A percentile compares a stretch with the other conserved stretches of the same genome.
Conservation (phyloP, 2,329 filamentous ascomycete species). For the Botrytis cinerea region DNA sequence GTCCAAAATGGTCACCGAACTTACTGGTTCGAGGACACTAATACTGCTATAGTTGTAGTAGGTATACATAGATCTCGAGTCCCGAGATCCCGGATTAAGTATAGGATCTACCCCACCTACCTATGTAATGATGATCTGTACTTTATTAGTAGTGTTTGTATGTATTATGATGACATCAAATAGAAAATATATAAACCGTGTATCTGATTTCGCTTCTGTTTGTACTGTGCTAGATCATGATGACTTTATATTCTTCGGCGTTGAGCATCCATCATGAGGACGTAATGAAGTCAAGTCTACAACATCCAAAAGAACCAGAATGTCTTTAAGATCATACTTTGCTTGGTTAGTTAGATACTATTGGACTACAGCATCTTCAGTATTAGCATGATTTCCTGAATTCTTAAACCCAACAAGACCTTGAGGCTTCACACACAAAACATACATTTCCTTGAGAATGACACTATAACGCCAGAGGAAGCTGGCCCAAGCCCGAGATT, state of each 20-base stretch:
- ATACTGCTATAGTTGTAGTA: neutral
- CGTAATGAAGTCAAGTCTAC: neutral
- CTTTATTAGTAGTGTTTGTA: neutral
- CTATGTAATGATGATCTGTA: constrained; percentile 1
- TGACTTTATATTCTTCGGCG: neutral
- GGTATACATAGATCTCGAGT: neutral
- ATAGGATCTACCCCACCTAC: neutral
- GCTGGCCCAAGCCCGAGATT: neutral
- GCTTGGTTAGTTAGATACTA: neutral
- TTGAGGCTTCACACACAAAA: neutral
- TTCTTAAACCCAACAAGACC: neutral
- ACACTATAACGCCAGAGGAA: neutral
- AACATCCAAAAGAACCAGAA: neutral
- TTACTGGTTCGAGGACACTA: neutral
- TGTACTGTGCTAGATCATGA: neutral
- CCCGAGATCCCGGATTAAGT: neutral
- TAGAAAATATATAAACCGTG: neutral
- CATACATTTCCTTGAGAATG: neutral
- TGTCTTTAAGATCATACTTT: neutral
- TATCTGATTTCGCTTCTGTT: neutral
- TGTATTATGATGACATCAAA: neutral
- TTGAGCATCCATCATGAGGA: neutral
- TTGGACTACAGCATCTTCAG: neutral
- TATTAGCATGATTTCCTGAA: neutral
- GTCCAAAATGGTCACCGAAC: neutral